These are phyloP conservation scores for Podaxis carcinomalis DNA, from an alignment of 768 basidiomycete species.

Conservation along the genomic window DNA sequence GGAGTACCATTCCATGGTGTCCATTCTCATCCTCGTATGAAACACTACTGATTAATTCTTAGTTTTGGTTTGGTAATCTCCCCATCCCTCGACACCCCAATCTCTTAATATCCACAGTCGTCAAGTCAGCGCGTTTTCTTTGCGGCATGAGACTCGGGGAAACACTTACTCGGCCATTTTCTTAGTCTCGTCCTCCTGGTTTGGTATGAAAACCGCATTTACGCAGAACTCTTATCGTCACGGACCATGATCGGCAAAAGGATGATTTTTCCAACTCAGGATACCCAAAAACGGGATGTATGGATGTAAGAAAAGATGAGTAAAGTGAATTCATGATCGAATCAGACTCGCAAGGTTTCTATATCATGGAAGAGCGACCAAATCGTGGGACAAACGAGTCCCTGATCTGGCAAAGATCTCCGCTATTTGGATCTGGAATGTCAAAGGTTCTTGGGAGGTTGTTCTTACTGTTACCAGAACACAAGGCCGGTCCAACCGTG, in stretches of 20 bases:
- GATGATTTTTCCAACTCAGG: not conserved
- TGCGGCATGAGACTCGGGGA: no score
- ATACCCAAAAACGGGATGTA: not conserved
- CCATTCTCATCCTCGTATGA: not conserved
- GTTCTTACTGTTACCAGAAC: conserved; percentile 25
- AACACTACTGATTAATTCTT: no score
- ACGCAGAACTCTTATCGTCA: not conserved
- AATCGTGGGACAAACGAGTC: conserved; percentile 38
- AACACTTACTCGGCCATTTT: not conserved
- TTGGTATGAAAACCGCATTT: not conserved
- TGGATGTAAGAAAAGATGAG: not conserved
- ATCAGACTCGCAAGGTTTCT: conserved; percentile 6
- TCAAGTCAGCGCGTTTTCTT: not conserved
- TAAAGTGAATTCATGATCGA: not conserved
- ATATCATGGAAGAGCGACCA: conserved; percentile 25
- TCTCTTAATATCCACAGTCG: not conserved
- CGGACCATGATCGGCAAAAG: not conserved
- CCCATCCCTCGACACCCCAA: not conserved
- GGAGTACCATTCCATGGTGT: not conserved
- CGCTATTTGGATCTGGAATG: conserved; percentile 33
- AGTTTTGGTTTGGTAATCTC: no score
- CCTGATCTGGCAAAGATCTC: conserved; percentile 32
- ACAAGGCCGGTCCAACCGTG: conserved; percentile 45
- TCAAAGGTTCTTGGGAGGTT: conserved; percentile 38
- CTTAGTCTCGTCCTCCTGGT: not conserved